A percentile compares a stretch with the other conserved stretches of the same genome.
phyloP scores from a whole-genome alignment of 2,329 filamentous ascomycete species.

The Cercospora citrullina region DNA sequence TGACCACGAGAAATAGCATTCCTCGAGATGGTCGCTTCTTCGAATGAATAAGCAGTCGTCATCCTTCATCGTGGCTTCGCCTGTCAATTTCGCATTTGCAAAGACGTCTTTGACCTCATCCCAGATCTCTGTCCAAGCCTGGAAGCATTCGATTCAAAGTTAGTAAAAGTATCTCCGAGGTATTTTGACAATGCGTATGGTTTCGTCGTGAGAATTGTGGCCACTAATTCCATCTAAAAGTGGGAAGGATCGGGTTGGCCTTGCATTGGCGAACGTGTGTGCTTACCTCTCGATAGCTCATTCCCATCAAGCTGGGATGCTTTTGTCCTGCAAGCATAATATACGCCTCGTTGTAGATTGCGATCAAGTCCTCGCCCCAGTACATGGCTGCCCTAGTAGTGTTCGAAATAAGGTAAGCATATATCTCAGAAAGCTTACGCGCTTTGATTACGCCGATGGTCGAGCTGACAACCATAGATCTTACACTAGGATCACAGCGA shows the following conservation, averaged over 20 bases:
- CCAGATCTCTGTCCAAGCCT: conserved; percentile 74
- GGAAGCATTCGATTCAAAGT: conserved; percentile 32
- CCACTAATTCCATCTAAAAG: background rate
- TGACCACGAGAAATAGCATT: conserved; percentile 81
- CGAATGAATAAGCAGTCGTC: conserved; percentile 75
- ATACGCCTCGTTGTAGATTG: conserved; percentile 73
- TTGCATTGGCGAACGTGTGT: background rate
- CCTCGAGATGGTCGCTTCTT: conserved; percentile 69
- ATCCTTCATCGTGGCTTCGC: conserved; percentile 80
- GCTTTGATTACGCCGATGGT: background rate
- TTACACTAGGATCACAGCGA: background rate
- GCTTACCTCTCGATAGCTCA: conserved; percentile 54
- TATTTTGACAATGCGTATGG: background rate
- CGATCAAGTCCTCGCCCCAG: conserved; percentile 54
- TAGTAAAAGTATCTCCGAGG: background rate
- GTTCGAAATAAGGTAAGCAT: background rate
- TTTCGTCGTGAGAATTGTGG: background rate
- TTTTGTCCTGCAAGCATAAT: conserved; percentile 71
- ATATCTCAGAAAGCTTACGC: background rate
- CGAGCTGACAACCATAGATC: background rate
- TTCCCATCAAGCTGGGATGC: conserved; percentile 74
- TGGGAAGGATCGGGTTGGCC: conserved; percentile 25
- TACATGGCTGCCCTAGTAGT: conserved; percentile 34
- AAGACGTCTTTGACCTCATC: conserved; percentile 68
- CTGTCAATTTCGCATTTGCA: conserved; percentile 64